Percentiles rank a stretch among this genome's conserved stretches.
Evolutionary conservation across 345 rosid genomes (phyloP).

Genomic region (Pseudoturritis turrita): DNA sequence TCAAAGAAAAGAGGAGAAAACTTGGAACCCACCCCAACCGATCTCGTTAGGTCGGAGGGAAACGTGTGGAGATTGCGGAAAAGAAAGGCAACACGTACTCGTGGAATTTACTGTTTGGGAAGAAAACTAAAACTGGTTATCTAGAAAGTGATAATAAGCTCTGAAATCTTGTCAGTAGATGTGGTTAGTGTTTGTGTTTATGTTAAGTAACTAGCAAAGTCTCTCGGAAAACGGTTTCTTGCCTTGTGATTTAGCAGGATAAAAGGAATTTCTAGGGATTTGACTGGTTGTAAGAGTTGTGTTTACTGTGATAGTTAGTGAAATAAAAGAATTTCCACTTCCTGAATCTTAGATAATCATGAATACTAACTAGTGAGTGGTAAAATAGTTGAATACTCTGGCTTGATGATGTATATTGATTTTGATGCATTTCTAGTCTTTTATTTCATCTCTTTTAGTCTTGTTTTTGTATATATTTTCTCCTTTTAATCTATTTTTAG

Average conservation of each 20-base stretch:
- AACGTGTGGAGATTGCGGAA: slow-evolving; percentile 73
- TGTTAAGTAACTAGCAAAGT: not conserved
- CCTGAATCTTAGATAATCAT: not conserved
- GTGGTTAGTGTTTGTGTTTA: not conserved
- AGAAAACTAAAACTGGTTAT: slow-evolving; percentile 41
- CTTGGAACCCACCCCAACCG: not conserved
- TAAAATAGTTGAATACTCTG: not conserved
- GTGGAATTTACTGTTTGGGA: slow-evolving; percentile 58
- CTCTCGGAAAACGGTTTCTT: not conserved
- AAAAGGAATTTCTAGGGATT: not conserved
- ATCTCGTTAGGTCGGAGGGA: slow-evolving; percentile 58
- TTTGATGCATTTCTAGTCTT: too few relatives aligned
- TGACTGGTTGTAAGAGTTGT: not conserved
- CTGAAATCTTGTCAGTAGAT: not conserved
- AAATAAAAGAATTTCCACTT: not conserved
- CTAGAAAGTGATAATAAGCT: not conserved
- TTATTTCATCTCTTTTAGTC: too few relatives aligned
- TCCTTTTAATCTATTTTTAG: too few relatives aligned
- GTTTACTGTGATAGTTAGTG: not conserved
- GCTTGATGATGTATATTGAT: too few relatives aligned
- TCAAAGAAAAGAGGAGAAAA: not conserved
- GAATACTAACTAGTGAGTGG: not conserved
- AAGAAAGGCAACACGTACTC: slow-evolving; percentile 76
- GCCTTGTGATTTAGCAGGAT: not conserved
- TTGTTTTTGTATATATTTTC: too few relatives aligned